Evolutionary conservation across 2,329 filamentous ascomycete genomes (phyloP).

Genomic region (Tolypocladium nubicola): DNA sequence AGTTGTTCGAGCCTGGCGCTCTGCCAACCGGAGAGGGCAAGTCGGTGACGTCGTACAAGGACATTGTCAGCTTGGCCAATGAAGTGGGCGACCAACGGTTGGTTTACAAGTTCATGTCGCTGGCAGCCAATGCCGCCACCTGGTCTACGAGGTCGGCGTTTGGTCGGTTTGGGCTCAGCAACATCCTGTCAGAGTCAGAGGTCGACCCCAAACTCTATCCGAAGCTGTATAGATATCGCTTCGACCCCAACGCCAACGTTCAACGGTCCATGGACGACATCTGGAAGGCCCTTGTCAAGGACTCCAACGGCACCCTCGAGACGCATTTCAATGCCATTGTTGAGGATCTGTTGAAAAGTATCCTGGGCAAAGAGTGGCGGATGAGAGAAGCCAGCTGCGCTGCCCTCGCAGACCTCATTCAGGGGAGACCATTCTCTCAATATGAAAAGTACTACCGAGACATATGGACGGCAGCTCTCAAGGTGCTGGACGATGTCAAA

Average conservation of each 20-base stretch:
- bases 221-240: constrained; percentile 87
- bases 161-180: constrained; percentile 85
- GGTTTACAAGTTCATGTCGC: constrained; percentile 98
- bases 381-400: constrained; percentile 86
- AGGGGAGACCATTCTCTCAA: constrained; percentile 62
- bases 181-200: constrained; percentile 77
- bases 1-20: constrained; percentile 85
- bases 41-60: constrained; percentile 91
- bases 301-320: constrained; percentile 66
- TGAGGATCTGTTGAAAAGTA: constrained; percentile 72
- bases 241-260: constrained; percentile 90
- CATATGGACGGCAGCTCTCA: constrained; percentile 79
- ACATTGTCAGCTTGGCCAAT: constrained; percentile 90
- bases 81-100: constrained; percentile 92
- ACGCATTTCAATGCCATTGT: constrained; percentile 82
- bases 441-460: constrained; percentile 79
- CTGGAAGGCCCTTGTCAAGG: constrained; percentile 92
- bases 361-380: constrained; percentile 87
- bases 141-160: constrained; percentile 98
- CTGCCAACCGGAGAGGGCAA: constrained; percentile 82
- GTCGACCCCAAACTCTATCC: constrained; percentile 91
- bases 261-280: constrained; percentile 95
- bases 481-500: constrained; percentile 94
- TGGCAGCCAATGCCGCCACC: constrained; percentile 89
- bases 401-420: constrained; percentile 78